Evolutionary conservation across 192 early-diverging fungal genomes (phyloP), one percentile per base, ranked within the genome.

Genomic region (Linnemannia zychae): DNA sequence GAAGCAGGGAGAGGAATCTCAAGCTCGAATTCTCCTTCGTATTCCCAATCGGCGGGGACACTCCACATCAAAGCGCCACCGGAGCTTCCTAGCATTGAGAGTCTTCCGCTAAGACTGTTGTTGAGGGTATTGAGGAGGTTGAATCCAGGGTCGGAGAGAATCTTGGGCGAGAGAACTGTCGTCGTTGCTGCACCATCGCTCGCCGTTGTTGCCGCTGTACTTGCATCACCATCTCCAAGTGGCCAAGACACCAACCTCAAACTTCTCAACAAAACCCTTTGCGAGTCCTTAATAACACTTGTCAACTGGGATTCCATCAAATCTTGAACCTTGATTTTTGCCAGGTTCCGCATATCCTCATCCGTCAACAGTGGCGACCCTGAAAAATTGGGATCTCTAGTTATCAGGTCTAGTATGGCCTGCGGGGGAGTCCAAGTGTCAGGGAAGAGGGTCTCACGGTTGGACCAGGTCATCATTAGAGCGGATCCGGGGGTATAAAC

Each of bases 1-100:
- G 57, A 48, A 53, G 31, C 67, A 47, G 33, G 52, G 18, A 22
- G 76, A 78, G 76, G 76, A 48, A 79, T 75, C 60, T 52, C 44
- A 48, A 85, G 76, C 70, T 85, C 77, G 44, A 85, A 85, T 66
- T 79, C 83, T 1, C 83, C 83, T 69, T 85, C 83, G 38, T 79
- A 79, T 40, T 67, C 68, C 83, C 83, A 85, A 65, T 85, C 74
- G 34, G 75, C 74, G 60, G 83, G 83, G 76, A 85, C 76, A 47
- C 46, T 71, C 83, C 83, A 85, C 9, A 44, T 68, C 48, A 79
- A 9, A 37, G 71, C 57, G 12, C 78, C 83, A 20, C 77, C 73
- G 22, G 67, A 13, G 15, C n/a, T 47, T 11, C 77, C 60, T 31
- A 46, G 9, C n/a, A 85, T 69, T 13, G 52, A 67, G 12, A 72